Evolutionary conservation across 2,329 filamentous ascomycete genomes (phyloP).

Genomic region (Zasmidium citrigriseum): DNA sequence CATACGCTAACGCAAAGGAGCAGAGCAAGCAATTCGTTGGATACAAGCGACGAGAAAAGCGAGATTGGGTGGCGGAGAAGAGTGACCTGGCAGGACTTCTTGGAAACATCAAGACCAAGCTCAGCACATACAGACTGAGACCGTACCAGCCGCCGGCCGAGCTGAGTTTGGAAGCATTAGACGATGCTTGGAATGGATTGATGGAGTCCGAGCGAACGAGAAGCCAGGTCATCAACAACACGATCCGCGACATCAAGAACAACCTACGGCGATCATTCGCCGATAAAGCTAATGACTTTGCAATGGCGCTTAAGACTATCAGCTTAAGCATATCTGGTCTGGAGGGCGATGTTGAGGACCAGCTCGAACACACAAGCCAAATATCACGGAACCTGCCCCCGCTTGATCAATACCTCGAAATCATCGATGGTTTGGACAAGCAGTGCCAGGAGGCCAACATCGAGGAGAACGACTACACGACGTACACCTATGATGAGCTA

Average conservation of each 20-base stretch:
- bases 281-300: constrained; percentile 98
- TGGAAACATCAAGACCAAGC: constrained; percentile 98
- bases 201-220: constrained; percentile 83
- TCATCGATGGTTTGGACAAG: constrained; percentile 80
- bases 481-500: constrained; percentile 95
- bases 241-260: constrained; percentile 98
- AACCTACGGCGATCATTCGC: constrained; percentile 88
- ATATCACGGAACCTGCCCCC: constrained; percentile 84
- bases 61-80: constrained; percentile 96
- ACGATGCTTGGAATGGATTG: constrained; percentile 77
- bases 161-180: constrained; percentile 77
- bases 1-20: constrained; percentile 86
- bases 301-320: constrained; percentile 89
- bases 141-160: constrained; percentile 89
- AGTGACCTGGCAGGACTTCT: constrained; percentile 89
- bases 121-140: constrained; percentile 88
- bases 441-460: constrained; percentile 97
- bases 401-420: constrained; percentile 85
- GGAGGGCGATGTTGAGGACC: constrained; percentile 95
- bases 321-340: constrained; percentile 94
- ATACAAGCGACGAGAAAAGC: constrained; percentile 91
- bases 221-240: constrained; percentile 95
- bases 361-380: constrained; percentile 81
- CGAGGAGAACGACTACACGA: constrained; percentile 99
- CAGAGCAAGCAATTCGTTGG: constrained; percentile 78